Evolutionary conservation across 1,139 yeast genomes (phyloP), one percentile per base, ranked within the genome.

Genomic region (Suhomyces bolitotheri): DNA sequence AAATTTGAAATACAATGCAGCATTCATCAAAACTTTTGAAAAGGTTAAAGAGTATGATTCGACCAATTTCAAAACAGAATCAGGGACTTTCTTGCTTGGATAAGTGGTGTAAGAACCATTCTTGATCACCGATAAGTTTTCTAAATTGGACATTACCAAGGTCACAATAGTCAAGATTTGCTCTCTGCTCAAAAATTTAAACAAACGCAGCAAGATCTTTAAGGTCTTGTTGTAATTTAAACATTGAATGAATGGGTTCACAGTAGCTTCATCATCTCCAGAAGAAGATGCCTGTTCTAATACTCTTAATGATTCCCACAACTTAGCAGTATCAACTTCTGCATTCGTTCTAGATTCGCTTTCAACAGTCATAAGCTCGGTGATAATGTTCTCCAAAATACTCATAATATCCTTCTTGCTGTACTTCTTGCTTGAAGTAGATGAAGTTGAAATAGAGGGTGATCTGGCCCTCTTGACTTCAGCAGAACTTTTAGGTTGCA

Each of bases 201-300:
- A 88, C 43, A 88, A 75, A 62, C 98, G 80, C 31, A 92, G 90
- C 65, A 92, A 81, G 28, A 89, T 75, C 60, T 88, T 90, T 67
- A 88, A 80, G 40, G 95, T 94, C 65, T 92, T 92, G 54, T 86
- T 87, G 55, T 83, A 87, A 27, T 86, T 79, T 50, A 92, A 71
- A 58, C 89, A 81, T 49, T 89, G 88, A 45, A 89, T 78, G 52
- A 92, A 90, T 25, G 96, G 95, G 53, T 86, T 87, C 25, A 80
- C 70, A 41, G 65, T 71, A 11, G 62, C 54, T 46, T 64, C 71
- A 36, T 62, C 66, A 39, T 64, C 71, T 7, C 73, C 75, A 15
- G 69, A 65, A 4, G 71, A 60, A 3, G 78, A 56, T 10, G 70
- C 53, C 53, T 71, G 69, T 48, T 76, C 80, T 47, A 73, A 69